phyloP scores from a whole-genome alignment of 805 yeast species.

The Yarrowia sp. region DNA sequence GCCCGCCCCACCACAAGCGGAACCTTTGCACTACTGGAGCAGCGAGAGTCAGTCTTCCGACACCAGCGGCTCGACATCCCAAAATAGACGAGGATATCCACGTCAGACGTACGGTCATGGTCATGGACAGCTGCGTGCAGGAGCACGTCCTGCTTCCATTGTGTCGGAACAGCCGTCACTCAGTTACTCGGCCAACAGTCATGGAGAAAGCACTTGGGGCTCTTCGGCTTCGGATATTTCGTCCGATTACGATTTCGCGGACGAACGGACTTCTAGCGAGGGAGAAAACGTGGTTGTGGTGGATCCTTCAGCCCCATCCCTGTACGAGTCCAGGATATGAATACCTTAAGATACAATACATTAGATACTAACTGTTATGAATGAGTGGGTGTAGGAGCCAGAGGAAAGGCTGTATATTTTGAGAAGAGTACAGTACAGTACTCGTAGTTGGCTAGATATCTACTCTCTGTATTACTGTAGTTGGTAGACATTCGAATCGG shows the following conservation, averaged over 20 bases:
- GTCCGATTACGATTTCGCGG: constrained; percentile 16
- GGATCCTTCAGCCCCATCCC: not conserved
- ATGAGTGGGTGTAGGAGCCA: not conserved
- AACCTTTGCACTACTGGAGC: not conserved
- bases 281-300: constrained; percentile 17
- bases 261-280: constrained; percentile 11
- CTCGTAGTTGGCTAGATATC: no score
- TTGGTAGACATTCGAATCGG: no score
- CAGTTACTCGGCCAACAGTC: constrained; percentile 13
- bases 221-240: constrained; percentile 19
- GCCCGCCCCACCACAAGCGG: not conserved
- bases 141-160: not conserved
- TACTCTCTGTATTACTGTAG: no score
- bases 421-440: no score
- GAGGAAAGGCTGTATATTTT: no score
- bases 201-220: constrained; percentile 21
- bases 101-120: constrained; percentile 1
- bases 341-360: not conserved
- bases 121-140: not conserved
- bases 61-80: not conserved
- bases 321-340: not conserved
- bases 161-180: constrained; percentile 16
- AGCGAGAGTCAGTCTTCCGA: not conserved
- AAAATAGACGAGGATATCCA: not conserved
- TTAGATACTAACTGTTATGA: constrained; percentile 4